These are phyloP conservation scores for Claviceps sorghi DNA, from an alignment of 2,329 filamentous ascomycete species.

Conservation along the genomic window DNA sequence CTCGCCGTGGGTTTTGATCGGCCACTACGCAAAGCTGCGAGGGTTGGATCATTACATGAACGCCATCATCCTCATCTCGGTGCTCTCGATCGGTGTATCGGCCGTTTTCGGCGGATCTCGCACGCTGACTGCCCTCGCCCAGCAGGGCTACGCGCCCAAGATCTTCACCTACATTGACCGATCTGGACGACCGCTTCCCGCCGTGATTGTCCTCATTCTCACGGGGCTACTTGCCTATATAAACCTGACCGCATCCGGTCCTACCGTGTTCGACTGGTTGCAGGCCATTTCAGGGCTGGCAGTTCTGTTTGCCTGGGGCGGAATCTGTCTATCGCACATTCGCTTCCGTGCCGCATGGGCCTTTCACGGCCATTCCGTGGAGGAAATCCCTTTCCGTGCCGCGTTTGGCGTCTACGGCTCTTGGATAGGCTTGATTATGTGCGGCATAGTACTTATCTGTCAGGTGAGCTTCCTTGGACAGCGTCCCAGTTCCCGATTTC, in stretches of 20 bases:
- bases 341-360: constrained; percentile 51
- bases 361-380: constrained; percentile 40
- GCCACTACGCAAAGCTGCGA: constrained; percentile 29
- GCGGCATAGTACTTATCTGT: constrained; percentile 36
- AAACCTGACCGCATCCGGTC: constrained; percentile 29
- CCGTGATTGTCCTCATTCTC: constrained; percentile 29
- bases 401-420: constrained; percentile 47
- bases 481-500: not conserved
- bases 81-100: constrained; percentile 40
- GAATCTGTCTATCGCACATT: constrained; percentile 50
- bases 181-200: constrained; percentile 34
- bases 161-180: constrained; percentile 39
- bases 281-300: constrained; percentile 48
- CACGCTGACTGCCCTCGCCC: constrained; percentile 39
- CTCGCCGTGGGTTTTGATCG: constrained; percentile 38
- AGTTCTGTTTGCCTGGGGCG: constrained; percentile 51
- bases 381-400: constrained; percentile 51
- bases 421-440: constrained; percentile 44
- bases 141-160: constrained; percentile 40
- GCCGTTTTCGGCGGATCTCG: constrained; percentile 40
- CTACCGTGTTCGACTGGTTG: constrained; percentile 47
- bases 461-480: constrained; percentile 22
- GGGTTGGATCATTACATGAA: constrained; percentile 40
- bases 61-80: constrained; percentile 36
- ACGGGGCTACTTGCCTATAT: constrained; percentile 35